Evolutionary conservation across 2,329 filamentous ascomycete species (phyloP).

Genomic region (Fusarium poae): DNA sequence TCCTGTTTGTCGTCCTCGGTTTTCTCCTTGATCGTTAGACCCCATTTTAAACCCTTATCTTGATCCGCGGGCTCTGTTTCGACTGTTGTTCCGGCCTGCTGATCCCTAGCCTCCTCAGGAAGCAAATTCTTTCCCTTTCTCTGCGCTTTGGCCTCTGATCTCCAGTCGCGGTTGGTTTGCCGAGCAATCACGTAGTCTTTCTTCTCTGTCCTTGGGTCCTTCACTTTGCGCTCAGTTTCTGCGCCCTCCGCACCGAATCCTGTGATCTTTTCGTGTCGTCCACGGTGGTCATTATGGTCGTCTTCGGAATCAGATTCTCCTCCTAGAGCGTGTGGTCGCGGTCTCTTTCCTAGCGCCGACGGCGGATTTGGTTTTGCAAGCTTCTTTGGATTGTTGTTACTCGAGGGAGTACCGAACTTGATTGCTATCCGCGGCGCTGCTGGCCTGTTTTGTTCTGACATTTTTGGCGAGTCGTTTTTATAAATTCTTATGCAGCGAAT

Average conservation of each 20-base stretch:
- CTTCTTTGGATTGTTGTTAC: slow-evolving; percentile 49
- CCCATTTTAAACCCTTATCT: slow-evolving; percentile 69
- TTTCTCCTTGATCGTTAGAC: slow-evolving; percentile 61
- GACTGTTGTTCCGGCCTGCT: slow-evolving; percentile 52
- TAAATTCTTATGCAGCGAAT: slow-evolving; percentile 1
- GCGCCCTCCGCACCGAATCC: slow-evolving; percentile 63
- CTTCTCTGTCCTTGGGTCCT: slow-evolving; percentile 45
- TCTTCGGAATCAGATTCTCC: slow-evolving; percentile 60
- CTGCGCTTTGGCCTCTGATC: slow-evolving; percentile 64
- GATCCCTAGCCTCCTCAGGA: slow-evolving; percentile 67
- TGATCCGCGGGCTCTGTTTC: slow-evolving; percentile 59
- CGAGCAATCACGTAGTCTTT: slow-evolving; percentile 68
- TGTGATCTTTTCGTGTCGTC: slow-evolving; percentile 62
- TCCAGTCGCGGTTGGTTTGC: slow-evolving; percentile 73
- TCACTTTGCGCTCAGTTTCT: slow-evolving; percentile 57
- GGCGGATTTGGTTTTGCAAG: slow-evolving; percentile 54
- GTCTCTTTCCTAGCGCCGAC: slow-evolving; percentile 64
- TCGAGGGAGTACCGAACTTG: slow-evolving; percentile 57
- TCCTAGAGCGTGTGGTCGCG: slow-evolving; percentile 58
- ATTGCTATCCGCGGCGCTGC: slow-evolving; percentile 61
- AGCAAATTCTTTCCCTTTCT: slow-evolving; percentile 67
- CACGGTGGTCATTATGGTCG: slow-evolving; percentile 50
- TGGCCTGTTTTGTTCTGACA: slow-evolving; percentile 50
- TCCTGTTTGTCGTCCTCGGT: slow-evolving; percentile 67
- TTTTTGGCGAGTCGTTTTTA: slow-evolving; percentile 14